phyloP scores from a whole-genome alignment of 345 rosid genomes.

The Rhizophora mangle region DNA sequence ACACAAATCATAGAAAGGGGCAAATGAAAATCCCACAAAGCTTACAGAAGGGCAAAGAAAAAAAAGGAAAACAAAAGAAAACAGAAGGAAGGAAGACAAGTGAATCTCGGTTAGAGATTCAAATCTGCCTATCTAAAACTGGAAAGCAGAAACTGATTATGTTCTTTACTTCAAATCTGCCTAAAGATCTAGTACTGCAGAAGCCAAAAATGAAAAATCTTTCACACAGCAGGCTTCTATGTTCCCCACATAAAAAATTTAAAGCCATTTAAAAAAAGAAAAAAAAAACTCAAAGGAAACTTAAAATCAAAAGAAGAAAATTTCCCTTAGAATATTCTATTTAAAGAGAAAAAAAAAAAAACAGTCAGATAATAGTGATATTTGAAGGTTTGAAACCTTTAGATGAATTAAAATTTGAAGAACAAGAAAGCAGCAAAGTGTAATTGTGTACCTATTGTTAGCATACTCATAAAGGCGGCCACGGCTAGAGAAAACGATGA shows the following conservation, averaged over 20 bases:
- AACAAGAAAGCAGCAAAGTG: neutral
- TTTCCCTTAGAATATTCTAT: no score
- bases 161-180: slow-evolving; percentile 27
- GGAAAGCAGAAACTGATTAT: slow-evolving; percentile 21
- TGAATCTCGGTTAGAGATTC: slow-evolving; percentile 43
- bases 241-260: no score
- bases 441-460: slow-evolving; percentile 65
- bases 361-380: no score
- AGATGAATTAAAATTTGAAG: neutral
- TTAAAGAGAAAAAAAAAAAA: no score
- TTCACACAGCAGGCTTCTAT: no score
- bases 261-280: no score
- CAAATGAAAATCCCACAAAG: slow-evolving; percentile 12
- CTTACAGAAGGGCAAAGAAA: slow-evolving; percentile 32
- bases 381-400: no score
- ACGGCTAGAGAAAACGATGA: slow-evolving; percentile 94
- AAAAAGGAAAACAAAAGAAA: slow-evolving; percentile 35
- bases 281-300: no score
- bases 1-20: slow-evolving; percentile 21
- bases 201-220: no score
- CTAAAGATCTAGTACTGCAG: neutral
- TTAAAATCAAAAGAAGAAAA: no score
- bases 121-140: slow-evolving; percentile 36
- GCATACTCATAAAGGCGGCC: slow-evolving; percentile 99
- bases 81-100: neutral